phyloP scores from a whole-genome alignment of 306 rosid species.

The Styphnolobium japonicum region DNA sequence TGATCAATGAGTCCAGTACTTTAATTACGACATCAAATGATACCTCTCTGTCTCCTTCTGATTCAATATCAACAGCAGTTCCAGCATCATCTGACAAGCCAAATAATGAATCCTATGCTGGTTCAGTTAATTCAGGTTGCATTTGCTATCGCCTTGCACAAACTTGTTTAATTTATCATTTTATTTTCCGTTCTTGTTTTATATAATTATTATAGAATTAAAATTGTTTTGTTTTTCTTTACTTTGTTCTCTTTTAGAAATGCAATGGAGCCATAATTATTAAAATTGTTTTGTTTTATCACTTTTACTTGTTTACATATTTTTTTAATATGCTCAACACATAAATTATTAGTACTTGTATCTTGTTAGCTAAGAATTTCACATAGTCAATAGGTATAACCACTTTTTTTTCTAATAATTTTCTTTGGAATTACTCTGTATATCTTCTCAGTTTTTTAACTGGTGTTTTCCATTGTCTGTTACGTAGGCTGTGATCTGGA shows the following conservation, averaged over 20 bases:
- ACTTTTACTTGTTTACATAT: too few relatives aligned
- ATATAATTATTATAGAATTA: neutral
- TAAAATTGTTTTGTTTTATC: too few relatives aligned
- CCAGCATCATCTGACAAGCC: slow-evolving; percentile 33
- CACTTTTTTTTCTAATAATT: neutral
- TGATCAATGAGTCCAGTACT: slow-evolving; percentile 29
- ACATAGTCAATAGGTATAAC: neutral
- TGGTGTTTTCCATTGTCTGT: slow-evolving; percentile 17
- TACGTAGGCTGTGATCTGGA: slow-evolving; percentile 79
- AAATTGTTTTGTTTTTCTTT: slow-evolving; percentile 7
- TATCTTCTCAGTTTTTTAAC: slow-evolving; percentile 1
- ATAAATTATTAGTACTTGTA: neutral
- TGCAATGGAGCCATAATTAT: too few relatives aligned
- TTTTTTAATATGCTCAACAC: neutral
- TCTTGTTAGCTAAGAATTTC: neutral
- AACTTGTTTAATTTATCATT: slow-evolving; percentile 11
- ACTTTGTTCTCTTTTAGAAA: slow-evolving; percentile 13
- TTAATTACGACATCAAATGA: too few relatives aligned
- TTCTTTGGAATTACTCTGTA: slow-evolving; percentile 5
- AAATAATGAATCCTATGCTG: slow-evolving; percentile 19
- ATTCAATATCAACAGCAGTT: slow-evolving; percentile 29
- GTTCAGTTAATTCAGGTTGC: slow-evolving; percentile 57
- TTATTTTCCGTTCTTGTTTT: neutral
- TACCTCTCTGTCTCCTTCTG: slow-evolving; percentile 24
- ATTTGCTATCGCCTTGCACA: slow-evolving; percentile 4